Base-by-base conservation (phyloP, 2,329 filamentous ascomycete species). In the Fonsecaea monophora region DNA sequence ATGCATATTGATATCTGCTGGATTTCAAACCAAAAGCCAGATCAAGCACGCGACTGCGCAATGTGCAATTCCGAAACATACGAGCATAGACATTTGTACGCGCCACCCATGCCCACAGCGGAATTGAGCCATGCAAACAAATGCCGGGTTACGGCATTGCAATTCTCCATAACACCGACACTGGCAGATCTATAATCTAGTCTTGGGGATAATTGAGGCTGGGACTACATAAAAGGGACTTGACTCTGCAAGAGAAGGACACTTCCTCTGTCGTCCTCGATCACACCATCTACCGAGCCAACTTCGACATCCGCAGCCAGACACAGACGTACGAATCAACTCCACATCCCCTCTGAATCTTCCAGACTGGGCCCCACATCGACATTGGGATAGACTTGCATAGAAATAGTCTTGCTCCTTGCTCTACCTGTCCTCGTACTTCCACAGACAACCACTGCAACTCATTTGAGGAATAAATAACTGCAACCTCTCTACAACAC, bases 341-440 rank as follows among this genome's bases (percentile, higher is more conserved):
- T 64, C 62, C 55, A 64, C 62, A 64, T 64, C 54, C 62, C 62
- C 55, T 21, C 59, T 54, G 13, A 40, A 53, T 15, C 40, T 35
- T 60, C 42, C 59, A 21, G 18, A 21, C 34, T 15, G 59, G 45
- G 25, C 62, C 62, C 55, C 55, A 59, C 62, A 53, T 64, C 15
- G 3, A 37, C 34, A 59, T 53, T 21, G 3, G 34, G n/a, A 25
- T 13, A 15, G 6, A 18, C 32, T 53, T 34, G 40, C 12, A 53
- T 32, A 40, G 7, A 13, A 32, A 13, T 25, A 25, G 25, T 25
- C 25, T 25, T 25, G 25, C 25, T 25, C 25, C 18, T 38, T 32
- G 34, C 15, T 25, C 35, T 57, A 2, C 35, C 37, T 18, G 18
- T 7, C 25, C 34, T 37, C 32, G 21, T 18, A 3, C 34, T 6